Base-by-base conservation (phyloP, 2,329 filamentous ascomycete species). In the Rhynchosporium graminicola region DNA sequence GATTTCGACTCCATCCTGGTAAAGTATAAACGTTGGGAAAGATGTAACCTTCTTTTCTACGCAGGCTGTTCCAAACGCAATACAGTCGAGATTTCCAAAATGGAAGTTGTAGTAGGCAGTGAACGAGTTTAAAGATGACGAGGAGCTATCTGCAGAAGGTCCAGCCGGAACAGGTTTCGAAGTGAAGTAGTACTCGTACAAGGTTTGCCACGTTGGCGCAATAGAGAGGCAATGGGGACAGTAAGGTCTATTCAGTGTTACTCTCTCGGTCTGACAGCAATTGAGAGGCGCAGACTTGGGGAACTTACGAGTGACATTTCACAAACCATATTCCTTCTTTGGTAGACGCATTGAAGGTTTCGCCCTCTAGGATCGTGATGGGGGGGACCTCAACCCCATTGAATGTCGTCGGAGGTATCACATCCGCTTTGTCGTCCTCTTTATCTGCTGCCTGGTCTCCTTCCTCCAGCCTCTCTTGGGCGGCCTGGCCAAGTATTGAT, bases 151-250 rank as follows among this genome's bases (percentile, higher is more conserved):
- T 77, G 56, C 59, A 4, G 68, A 45, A 13, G 66, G 54, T 10
- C 63, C 65, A 48, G 70, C 59, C 29, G 72, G 69, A 10, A 88
- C 78, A 15, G 89, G 88, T 71, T 92, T 88, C 43, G 91, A 95
- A 43, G 93, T 97, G 79, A 91, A 70, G 54, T 70, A 99, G 77
- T 88, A 97, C 78, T 99, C 95, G 81, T 98, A 97, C 13, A 94
- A 77, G 4, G 93, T 97, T 77, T 98, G 92, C 81, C 87, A 97
- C 57, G 86, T 88, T 7, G 95, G 95, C 58, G 91, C 92, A 72
- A 92, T 90, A 28, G 67, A 61, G 29, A 69, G 57, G 58, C 72
- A 74, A 62, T 74, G 72, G 45, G 64, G 61, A 56, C 72, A 74
- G 43, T 68, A 74, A 33, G 72, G 72, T 64, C 72, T 74, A 52